Evolutionary conservation across 2,329 filamentous ascomycete species (phyloP).

Genomic region (Penicillium paneum): DNA sequence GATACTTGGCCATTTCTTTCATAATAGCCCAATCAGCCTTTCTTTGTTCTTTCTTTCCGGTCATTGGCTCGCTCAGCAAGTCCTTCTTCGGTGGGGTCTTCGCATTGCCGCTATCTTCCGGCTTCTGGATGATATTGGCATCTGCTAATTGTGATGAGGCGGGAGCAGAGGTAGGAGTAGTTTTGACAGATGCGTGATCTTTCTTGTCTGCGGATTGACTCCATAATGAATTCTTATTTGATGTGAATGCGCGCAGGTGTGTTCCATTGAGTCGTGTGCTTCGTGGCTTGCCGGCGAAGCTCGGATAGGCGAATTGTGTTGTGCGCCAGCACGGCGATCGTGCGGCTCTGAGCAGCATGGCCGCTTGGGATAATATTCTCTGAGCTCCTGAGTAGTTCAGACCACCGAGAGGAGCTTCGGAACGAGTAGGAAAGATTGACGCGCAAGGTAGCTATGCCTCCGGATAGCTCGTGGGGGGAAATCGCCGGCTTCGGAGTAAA

Average conservation of each 20-base stretch:
- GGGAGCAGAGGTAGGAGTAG: slow-evolving; percentile 6
- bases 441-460: slow-evolving; percentile 14
- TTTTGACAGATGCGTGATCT: slow-evolving; percentile 13
- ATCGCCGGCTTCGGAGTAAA: slow-evolving; percentile 38
- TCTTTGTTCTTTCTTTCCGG: slow-evolving; percentile 78
- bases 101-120: slow-evolving; percentile 22
- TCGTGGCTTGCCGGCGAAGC: slow-evolving; percentile 24
- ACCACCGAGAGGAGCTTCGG: slow-evolving; percentile 9
- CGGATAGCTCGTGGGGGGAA: slow-evolving; percentile 24
- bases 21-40: slow-evolving; percentile 98
- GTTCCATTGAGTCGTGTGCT: slow-evolving; percentile 23
- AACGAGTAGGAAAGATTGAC: slow-evolving; percentile 8
- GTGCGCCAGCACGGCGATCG: slow-evolving; percentile 36
- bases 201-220: slow-evolving; percentile 22
- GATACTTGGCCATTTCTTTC: slow-evolving; percentile 92
- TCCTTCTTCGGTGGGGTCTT: slow-evolving; percentile 49
- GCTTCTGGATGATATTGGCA: slow-evolving; percentile 19
- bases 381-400: neutral
- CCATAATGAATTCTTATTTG: slow-evolving; percentile 18
- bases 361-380: slow-evolving; percentile 9
- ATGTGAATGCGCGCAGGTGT: slow-evolving; percentile 33
- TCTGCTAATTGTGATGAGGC: slow-evolving; percentile 19
- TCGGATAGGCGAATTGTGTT: slow-evolving; percentile 26
- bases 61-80: slow-evolving; percentile 62
- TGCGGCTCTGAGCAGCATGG: slow-evolving; percentile 40